Percentiles rank a stretch among this genome's conserved stretches.
These are phyloP conservation scores for Colletotrichum salicis DNA, from an alignment of 2,329 filamentous ascomycete species.

Conservation along the genomic window DNA sequence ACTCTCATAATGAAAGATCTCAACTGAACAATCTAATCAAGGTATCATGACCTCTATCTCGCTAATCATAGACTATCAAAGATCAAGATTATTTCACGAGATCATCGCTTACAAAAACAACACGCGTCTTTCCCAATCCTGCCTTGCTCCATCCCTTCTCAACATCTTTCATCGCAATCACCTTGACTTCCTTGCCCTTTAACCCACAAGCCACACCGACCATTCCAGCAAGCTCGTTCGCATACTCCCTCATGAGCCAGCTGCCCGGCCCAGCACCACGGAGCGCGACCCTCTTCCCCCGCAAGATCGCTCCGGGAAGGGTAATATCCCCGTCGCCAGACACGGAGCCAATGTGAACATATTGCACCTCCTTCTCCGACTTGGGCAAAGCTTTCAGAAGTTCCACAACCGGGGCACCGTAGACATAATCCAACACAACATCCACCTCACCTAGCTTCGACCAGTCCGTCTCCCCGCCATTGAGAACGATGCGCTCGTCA, in stretches of 20 bases:
- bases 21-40: background rate
- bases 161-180: constrained; percentile 40
- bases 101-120: constrained; percentile 44
- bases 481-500: constrained; percentile 57
- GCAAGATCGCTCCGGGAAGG: constrained; percentile 55
- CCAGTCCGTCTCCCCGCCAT: constrained; percentile 56
- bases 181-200: constrained; percentile 37
- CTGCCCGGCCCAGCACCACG: constrained; percentile 58
- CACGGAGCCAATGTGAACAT: constrained; percentile 62
- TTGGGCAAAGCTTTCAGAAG: constrained; percentile 52
- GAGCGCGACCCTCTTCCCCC: constrained; percentile 60
- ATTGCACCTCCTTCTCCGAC: constrained; percentile 57
- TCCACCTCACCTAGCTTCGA: constrained; percentile 58
- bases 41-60: background rate
- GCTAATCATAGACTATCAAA: too few relatives aligned
- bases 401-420: constrained; percentile 56
- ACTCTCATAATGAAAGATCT: too few relatives aligned
- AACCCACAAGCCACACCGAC: constrained; percentile 40
- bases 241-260: constrained; percentile 47
- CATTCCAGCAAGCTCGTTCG: constrained; percentile 40
- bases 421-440: constrained; percentile 68
- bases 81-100: background rate
- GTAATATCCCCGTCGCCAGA: constrained; percentile 48
- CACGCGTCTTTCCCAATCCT: constrained; percentile 37
- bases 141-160: constrained; percentile 41